These are phyloP conservation scores for Peronospora belbahrii DNA, from an alignment of 352 stramenopile genomes.

Conservation along the genomic window DNA sequence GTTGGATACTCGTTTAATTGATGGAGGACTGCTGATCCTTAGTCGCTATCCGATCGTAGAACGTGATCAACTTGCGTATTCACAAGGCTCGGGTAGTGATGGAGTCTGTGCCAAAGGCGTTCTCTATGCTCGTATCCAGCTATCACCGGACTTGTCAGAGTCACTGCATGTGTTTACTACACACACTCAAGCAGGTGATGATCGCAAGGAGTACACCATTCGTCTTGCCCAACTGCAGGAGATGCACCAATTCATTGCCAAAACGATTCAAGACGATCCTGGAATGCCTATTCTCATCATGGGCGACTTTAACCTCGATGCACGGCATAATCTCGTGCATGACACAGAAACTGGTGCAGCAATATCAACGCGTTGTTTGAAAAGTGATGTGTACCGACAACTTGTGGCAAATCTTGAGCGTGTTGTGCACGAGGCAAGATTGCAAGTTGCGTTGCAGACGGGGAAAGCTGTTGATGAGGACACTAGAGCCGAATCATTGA, in stretches of 20 bases:
- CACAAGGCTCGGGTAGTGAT: slow-evolving; percentile 52
- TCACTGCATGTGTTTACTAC: slow-evolving; percentile 80
- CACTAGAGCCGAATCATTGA: slow-evolving; percentile 7
- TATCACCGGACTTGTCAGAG: slow-evolving; percentile 56
- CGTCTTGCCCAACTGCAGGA: slow-evolving; percentile 52
- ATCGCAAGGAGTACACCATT: slow-evolving; percentile 38
- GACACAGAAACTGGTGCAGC: slow-evolving; percentile 15
- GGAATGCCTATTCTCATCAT: slow-evolving; percentile 58
- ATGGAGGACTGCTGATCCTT: slow-evolving; percentile 74
- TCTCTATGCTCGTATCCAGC: slow-evolving; percentile 67
- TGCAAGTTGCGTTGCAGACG: slow-evolving; percentile 14
- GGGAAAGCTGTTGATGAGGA: slow-evolving; percentile 8
- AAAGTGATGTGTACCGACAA: slow-evolving; percentile 59
- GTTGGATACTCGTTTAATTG: slow-evolving; percentile 48
- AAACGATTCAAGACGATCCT: slow-evolving; percentile 40
- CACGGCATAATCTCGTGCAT: slow-evolving; percentile 60
- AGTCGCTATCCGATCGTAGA: slow-evolving; percentile 76
- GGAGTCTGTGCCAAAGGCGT: slow-evolving; percentile 70
- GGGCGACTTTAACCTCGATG: slow-evolving; percentile 77
- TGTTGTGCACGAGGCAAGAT: slow-evolving; percentile 27
- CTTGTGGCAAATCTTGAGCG: slow-evolving; percentile 41
- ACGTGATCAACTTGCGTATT: slow-evolving; percentile 49
- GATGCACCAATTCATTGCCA: slow-evolving; percentile 51
- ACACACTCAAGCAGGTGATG: slow-evolving; percentile 72
- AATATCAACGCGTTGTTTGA: slow-evolving; percentile 31